Conservation (phyloP, 371 early-diverging fungal genomes). For the Lichtheimia ramosa region DNA sequence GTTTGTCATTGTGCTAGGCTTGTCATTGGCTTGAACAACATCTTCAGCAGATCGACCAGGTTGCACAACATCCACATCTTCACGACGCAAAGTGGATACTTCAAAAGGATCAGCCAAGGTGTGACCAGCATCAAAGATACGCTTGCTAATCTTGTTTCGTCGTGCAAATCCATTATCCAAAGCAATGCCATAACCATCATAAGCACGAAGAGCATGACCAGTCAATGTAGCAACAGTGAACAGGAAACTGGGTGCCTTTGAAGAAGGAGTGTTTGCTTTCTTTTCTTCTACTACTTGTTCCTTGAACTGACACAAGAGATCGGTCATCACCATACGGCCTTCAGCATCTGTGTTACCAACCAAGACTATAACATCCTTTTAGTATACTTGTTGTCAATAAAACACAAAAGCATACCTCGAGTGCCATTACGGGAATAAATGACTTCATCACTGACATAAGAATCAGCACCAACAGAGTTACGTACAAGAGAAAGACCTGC, state of each 20-base stretch:
- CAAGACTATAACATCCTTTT: conserved; percentile 47
- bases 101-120: conserved; percentile 83
- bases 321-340: conserved; percentile 90
- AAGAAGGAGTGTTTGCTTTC: conserved; percentile 29
- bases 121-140: conserved; percentile 71
- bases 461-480: conserved; percentile 81
- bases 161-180: conserved; percentile 85
- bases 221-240: conserved; percentile 90
- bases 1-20: conserved; percentile 70
- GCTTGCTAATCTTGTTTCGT: conserved; percentile 56
- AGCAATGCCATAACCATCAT: conserved; percentile 75
- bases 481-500: conserved; percentile 77
- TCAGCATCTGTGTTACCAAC: conserved; percentile 92
- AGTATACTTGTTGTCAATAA: not conserved
- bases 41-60: conserved; percentile 75
- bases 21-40: conserved; percentile 78
- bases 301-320: conserved; percentile 77
- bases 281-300: conserved; percentile 68
- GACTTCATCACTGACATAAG: conserved; percentile 84
- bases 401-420: conserved; percentile 46
- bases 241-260: conserved; percentile 55
- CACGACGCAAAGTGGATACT: conserved; percentile 79
- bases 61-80: conserved; percentile 70
- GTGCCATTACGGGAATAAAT: conserved; percentile 78
- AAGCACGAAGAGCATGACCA: conserved; percentile 82